phyloP scores from a whole-genome alignment of 2,329 filamentous ascomycete species.

The Didymella lethalis region DNA sequence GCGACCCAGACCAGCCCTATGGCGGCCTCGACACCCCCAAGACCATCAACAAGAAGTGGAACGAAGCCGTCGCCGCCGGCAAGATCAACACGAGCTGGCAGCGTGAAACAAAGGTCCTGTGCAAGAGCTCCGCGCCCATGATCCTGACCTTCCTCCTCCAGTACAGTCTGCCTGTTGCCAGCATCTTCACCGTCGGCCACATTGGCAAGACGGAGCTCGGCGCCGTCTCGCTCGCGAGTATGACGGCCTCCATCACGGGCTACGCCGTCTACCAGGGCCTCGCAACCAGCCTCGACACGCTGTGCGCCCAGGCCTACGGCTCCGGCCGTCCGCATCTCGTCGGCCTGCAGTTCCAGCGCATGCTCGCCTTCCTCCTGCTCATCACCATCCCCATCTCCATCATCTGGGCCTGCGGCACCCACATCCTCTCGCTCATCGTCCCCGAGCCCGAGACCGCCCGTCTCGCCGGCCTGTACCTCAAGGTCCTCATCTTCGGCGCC shows the following conservation, averaged over 20 bases:
- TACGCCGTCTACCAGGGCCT: slow-evolving; percentile 67
- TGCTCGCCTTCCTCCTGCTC: slow-evolving; percentile 77
- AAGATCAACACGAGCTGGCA: slow-evolving; percentile 90
- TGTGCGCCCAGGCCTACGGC: slow-evolving; percentile 93
- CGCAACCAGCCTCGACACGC: slow-evolving; percentile 87
- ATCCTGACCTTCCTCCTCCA: slow-evolving; percentile 60
- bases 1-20: slow-evolving; percentile 51
- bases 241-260: slow-evolving; percentile 60
- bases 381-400: slow-evolving; percentile 76
- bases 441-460: slow-evolving; percentile 74
- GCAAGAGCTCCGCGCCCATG: slow-evolving; percentile 57
- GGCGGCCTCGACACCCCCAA: slow-evolving; percentile 61
- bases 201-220: slow-evolving; percentile 59
- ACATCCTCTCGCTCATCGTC: slow-evolving; percentile 69
- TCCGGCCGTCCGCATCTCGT: slow-evolving; percentile 90
- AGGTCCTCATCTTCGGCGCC: slow-evolving; percentile 72
- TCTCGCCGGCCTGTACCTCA: slow-evolving; percentile 77
- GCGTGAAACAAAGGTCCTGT: slow-evolving; percentile 83
- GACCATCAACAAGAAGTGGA: slow-evolving; percentile 47
- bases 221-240: slow-evolving; percentile 57
- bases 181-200: slow-evolving; percentile 59
- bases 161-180: slow-evolving; percentile 57
- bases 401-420: slow-evolving; percentile 73
- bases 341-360: slow-evolving; percentile 81
- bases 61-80: slow-evolving; percentile 81